Conservation (phyloP, 208 protist species). For the Kentomonas sorsogonicus region DNA sequence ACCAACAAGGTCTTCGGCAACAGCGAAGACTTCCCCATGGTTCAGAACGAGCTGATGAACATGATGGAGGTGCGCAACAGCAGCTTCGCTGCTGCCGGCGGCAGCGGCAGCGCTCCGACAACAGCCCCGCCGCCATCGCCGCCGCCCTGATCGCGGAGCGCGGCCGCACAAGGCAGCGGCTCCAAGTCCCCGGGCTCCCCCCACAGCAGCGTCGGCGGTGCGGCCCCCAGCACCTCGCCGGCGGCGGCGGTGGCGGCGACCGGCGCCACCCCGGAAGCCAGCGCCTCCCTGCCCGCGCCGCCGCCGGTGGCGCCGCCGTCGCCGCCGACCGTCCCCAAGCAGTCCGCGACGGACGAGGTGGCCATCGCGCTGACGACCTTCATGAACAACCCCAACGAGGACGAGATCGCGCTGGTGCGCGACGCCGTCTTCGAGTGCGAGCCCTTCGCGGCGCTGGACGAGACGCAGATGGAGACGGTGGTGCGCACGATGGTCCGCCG, state of each 20-base stretch:
- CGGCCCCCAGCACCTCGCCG: background rate
- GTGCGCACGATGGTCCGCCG: slow-evolving; percentile 43
- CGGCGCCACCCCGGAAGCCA: background rate
- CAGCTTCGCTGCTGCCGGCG: no score
- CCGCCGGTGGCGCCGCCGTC: slow-evolving; percentile 12
- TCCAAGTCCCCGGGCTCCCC: no score
- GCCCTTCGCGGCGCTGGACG: slow-evolving; percentile 49
- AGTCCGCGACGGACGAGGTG: slow-evolving; percentile 16
- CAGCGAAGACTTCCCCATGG: no score
- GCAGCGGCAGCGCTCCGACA: no score
- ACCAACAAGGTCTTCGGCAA: no score
- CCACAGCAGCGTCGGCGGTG: no score
- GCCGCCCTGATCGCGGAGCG: background rate
- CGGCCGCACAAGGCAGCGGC: no score
- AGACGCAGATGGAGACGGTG: slow-evolving; percentile 58
- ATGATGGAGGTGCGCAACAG: background rate
- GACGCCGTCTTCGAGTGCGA: slow-evolving; percentile 41
- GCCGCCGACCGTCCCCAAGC: background rate
- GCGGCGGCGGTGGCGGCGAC: background rate
- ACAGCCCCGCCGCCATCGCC: background rate
- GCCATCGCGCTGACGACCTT: slow-evolving; percentile 26
- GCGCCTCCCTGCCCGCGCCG: background rate
- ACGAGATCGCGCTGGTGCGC: slow-evolving; percentile 47
- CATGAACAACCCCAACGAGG: slow-evolving; percentile 17
- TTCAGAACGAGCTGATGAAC: background rate